These are phyloP conservation scores for Aspergillus floridensis DNA, from an alignment of 2,329 filamentous ascomycete genomes.

Conservation along the genomic window DNA sequence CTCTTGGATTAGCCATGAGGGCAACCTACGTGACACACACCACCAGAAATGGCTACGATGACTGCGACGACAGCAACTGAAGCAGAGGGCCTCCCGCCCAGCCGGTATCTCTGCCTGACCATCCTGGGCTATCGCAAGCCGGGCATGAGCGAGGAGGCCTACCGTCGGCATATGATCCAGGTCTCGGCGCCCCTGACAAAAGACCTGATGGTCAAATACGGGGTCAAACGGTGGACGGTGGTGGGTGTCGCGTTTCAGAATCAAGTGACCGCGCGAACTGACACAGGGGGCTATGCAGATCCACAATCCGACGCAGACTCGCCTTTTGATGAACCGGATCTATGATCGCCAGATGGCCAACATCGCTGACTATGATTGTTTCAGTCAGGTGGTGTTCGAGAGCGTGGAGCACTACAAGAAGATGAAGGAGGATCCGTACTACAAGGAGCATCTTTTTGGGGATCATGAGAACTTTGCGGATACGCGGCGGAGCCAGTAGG, in stretches of 20 bases:
- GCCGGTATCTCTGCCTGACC: constrained; percentile 43
- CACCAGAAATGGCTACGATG: too few species aligned
- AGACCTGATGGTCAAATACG: constrained; percentile 51
- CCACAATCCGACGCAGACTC: constrained; percentile 39
- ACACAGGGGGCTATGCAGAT: constrained; percentile 30
- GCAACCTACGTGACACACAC: too few species aligned
- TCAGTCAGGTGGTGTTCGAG: constrained; percentile 50
- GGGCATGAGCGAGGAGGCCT: constrained; percentile 51
- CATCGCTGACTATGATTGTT: constrained; percentile 50
- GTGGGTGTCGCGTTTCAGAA: constrained; percentile 22
- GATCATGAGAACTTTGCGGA: constrained; percentile 54
- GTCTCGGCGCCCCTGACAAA: constrained; percentile 49
- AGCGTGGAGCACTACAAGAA: constrained; percentile 46
- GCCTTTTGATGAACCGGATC: constrained; percentile 41
- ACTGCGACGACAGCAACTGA: too few species aligned
- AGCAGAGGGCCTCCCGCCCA: too few species aligned
- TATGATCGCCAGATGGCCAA: constrained; percentile 49
- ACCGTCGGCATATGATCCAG: constrained; percentile 49
- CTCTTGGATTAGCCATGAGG: too few species aligned
- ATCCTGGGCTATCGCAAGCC: constrained; percentile 49
- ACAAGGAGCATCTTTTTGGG: constrained; percentile 44
- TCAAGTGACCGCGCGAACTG: too few species aligned
- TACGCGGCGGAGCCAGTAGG: constrained; percentile 40
- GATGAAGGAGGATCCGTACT: constrained; percentile 52
- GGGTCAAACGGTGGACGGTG: constrained; percentile 48